Conservation (phyloP, 768 basidiomycete species). For the Rhodotorula sphaerocarpa region DNA sequence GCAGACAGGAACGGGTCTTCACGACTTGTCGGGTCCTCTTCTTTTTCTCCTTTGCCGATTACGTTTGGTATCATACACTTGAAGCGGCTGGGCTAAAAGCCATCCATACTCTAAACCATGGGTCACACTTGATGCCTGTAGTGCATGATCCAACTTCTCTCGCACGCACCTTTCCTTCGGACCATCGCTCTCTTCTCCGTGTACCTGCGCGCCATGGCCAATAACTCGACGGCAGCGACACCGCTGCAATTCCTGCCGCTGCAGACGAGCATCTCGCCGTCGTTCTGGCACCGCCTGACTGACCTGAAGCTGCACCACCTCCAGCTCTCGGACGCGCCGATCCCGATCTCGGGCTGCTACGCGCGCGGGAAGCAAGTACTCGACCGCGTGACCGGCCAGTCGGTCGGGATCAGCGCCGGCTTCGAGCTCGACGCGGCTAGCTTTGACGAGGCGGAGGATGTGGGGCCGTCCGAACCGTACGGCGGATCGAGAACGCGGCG, state of each 20-base stretch:
- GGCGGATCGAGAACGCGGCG: no score
- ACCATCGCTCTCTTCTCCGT: not conserved
- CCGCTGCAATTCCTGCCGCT: slow-evolving; percentile 77
- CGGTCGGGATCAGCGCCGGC: slow-evolving; percentile 59
- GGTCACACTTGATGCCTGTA: no score
- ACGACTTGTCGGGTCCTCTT: no score
- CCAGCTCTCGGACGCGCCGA: slow-evolving; percentile 63
- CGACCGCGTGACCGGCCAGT: slow-evolving; percentile 67
- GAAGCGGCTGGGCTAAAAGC: no score
- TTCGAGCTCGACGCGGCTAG: slow-evolving; percentile 41
- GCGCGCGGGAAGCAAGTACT: slow-evolving; percentile 60
- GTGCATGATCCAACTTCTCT: no score
- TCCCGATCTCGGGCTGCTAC: slow-evolving; percentile 62
- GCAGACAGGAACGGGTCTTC: no score
- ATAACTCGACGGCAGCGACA: not conserved
- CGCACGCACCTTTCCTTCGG: no score
- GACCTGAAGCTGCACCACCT: slow-evolving; percentile 83
- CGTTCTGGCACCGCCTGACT: slow-evolving; percentile 87
- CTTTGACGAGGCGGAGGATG: slow-evolving; percentile 25
- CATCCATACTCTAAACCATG: no score
- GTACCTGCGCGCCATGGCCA: not conserved
- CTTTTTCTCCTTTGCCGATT: no score
- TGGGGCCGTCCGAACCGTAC: not conserved
- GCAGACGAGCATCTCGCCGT: slow-evolving; percentile 74
- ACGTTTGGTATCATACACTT: no score